Base-by-base conservation (phyloP, 768 basidiomycete genomes). In the Leccinum obscurum region DNA sequence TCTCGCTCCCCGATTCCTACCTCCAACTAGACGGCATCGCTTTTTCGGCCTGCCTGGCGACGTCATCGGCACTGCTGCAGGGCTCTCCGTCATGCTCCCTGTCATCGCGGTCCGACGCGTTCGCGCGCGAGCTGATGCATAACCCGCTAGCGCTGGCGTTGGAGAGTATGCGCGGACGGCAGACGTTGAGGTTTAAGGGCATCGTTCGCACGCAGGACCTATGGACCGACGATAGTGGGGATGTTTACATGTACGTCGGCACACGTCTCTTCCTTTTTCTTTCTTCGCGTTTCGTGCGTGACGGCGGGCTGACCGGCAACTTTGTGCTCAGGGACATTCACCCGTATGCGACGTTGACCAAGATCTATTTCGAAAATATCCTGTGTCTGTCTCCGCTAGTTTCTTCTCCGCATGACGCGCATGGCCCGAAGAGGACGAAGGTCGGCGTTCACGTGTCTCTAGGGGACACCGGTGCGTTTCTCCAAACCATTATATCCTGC, bases 121-220 rank as follows among this genome's bases (percentile, higher is more conserved):
- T 44, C 4, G 58, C 62, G 0, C 50, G 60, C 10, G 77, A 78
- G 15, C 75, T 92, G 14, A 78, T 92, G 22, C 77, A 87, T 62
- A 90, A 88, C 63, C 85, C 86, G 0, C 77, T 92, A 11, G 87
- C 90, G 4, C 72, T 92, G 22, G 85, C 88, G 0, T 70, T 92
- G 54, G 90, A 92, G 73, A 89, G 85, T 71, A 90, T 92, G 89
- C 89, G 89, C 41, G 88, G 89, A 15, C 75, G 89, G 22, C 87
- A 86, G 1, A 81, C 82, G 26, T 73, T 92, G 20, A 78, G 83
- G 37, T 81, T 88, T 59, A 75, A 84, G 53, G 87, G 84, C 3
- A 77, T 78, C 0, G 78, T 83, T 17, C 77, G 75, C 28, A 71
- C 89, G 41, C 69, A 76, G 37, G 83, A 87, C 55, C 68, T 89